Conservation (phyloP, 2,329 filamentous ascomycete genomes). For the Alternaria burnsii region DNA sequence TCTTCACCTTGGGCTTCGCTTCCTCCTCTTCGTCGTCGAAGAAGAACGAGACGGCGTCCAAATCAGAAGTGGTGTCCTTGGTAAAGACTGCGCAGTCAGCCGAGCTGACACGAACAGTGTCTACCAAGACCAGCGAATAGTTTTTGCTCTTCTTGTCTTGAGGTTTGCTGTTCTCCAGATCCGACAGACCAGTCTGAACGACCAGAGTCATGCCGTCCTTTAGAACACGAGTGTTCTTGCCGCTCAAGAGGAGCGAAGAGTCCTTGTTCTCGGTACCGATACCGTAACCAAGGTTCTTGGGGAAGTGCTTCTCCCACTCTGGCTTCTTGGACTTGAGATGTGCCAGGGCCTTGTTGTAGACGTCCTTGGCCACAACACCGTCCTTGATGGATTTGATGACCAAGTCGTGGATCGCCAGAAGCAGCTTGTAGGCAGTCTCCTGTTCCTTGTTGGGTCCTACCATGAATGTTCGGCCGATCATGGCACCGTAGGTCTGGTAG, state of each 20-base stretch:
- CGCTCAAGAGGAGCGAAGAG: slow-evolving; percentile 81
- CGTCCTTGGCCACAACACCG: slow-evolving; percentile 84
- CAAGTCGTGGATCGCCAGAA: slow-evolving; percentile 84
- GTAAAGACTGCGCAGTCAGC: slow-evolving; percentile 89
- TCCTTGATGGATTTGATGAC: slow-evolving; percentile 91
- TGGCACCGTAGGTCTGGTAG: slow-evolving; percentile 94
- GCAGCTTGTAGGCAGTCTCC: slow-evolving; percentile 90
- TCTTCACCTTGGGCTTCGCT: slow-evolving; percentile 88
- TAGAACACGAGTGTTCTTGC: slow-evolving; percentile 81
- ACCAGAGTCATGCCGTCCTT: slow-evolving; percentile 98
- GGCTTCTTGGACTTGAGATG: slow-evolving; percentile 90
- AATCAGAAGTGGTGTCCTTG: slow-evolving; percentile 86
- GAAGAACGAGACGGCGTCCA: slow-evolving; percentile 96
- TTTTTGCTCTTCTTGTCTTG: slow-evolving; percentile 89
- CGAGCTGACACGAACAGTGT: slow-evolving; percentile 87
- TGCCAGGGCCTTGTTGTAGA: slow-evolving; percentile 85
- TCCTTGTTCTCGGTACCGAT: slow-evolving; percentile 94
- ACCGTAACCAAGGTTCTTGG: slow-evolving; percentile 90
- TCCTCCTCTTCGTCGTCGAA: slow-evolving; percentile 93
- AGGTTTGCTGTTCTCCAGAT: slow-evolving; percentile 84
- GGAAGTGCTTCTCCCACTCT: slow-evolving; percentile 92
- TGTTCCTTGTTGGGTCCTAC: slow-evolving; percentile 97
- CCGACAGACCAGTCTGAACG: slow-evolving; percentile 87
- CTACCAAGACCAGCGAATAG: slow-evolving; percentile 89
- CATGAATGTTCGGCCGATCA: slow-evolving; percentile 91